Evolutionary conservation across 2,329 filamentous ascomycete genomes (phyloP), one percentile per base, ranked within the genome.

Genomic region (Diaporthe ilicicola): DNA sequence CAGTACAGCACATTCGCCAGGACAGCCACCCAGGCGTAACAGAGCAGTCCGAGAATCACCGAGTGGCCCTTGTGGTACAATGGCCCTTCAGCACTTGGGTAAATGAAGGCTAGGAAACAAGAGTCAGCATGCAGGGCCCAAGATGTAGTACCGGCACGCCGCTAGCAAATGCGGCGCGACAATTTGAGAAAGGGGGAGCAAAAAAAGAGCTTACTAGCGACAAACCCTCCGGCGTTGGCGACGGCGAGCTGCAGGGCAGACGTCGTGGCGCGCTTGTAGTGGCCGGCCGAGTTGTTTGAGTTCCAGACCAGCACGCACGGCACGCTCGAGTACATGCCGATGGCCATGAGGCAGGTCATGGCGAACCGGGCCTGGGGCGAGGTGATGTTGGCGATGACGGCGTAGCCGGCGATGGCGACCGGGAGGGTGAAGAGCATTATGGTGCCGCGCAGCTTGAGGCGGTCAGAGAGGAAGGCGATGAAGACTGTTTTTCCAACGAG

Each of bases 221-320:
- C 89, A 74, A 92, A 91, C 0, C 91, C 91, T 55, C 90, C 90
- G 9, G 85, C 87, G 74, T 93, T 93, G 0, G 90, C 91, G 74
- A 92, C 88, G 1, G 88, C 87, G 32, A 93, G 82, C 78, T 93
- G 90, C 74, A 92, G 75, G 0, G 88, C 91, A 1, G 87, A 88
- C 0, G 90, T 91, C 0, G 91, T 92, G 0, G 91, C 91, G 17
- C 91, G 82, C 78, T 93, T 93, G 76, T 92, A 93, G 76, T 93
- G 91, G 0, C 88, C 90, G 0, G 90, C 89, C 0, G 87, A 90
- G 77, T 92, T 92, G 76, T 92, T 92, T 2, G 88, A 88, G 73
- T 90, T 87, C 90, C 90, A 92, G 1, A 87, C 90, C 12, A 92
- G 80, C 3, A 91, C 86, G 22, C 86, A 88, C 0, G 90, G 90